Base-by-base conservation (phyloP, 495 filamentous ascomycete species). In the Podospora pseudocomata region DNA sequence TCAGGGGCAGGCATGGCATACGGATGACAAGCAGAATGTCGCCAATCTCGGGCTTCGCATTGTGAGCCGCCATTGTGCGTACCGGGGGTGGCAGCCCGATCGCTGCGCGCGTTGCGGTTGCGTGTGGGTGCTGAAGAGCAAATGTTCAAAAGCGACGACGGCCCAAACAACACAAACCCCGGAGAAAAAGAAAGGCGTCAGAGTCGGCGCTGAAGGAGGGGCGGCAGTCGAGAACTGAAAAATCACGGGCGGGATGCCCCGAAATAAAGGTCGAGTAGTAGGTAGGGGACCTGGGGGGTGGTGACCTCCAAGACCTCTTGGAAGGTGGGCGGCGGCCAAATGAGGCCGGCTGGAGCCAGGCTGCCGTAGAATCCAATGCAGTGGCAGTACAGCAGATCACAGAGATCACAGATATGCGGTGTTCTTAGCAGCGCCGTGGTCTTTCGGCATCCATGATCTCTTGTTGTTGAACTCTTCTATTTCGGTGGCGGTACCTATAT, bases 1-100 rank as follows among this genome's bases (percentile, higher is more conserved):
- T 30, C 61, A 54, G 53, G 28, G 53, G 60, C 27, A 57, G 16
- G 26, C 53, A 89, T 32, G 30, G 91, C 90, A 86, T 85, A 94
- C 91, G 91, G 69, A 92, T 86, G 69, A 93, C 91, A 62, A 92
- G 76, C 67, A 94, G 77, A 71, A 88, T 86, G 75, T 92, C 87
- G 60, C 91, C 91, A 67, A 86, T 85, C 49, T 85, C 81, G 70
- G 90, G 86, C 73, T 77, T 82, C 69, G 76, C 64, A 65, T 71
- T 73, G 67, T 78, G 75, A 63, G 80, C 79, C 39, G 84, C 82
- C 84, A 87, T 86, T 30, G 66, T 77, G 63, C 64, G 53, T 60
- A 54, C 65, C 59, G 54, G n/a, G 19, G 20, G 34, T 39, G 32
- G 65, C 64, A 63, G 67, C 67, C 32, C 63, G 55, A 66, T 73